Evolutionary conservation across 2,329 filamentous ascomycete genomes (phyloP).

Genomic region (Hypoxylon sp.): DNA sequence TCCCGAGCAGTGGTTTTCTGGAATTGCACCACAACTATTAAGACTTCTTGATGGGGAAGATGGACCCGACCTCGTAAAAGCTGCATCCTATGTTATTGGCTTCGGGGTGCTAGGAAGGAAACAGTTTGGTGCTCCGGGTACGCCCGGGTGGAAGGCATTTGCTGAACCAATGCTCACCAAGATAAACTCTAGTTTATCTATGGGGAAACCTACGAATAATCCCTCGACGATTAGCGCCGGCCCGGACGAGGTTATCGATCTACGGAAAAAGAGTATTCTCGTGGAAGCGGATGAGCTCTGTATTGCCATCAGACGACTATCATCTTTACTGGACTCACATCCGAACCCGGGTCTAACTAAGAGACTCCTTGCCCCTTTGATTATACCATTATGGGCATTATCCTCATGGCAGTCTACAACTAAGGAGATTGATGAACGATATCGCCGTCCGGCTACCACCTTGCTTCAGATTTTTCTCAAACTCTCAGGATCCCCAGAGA

Average conservation of each 20-base stretch:
- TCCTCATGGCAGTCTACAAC: slow-evolving; percentile 58
- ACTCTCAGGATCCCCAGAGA: slow-evolving; percentile 61
- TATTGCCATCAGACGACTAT: slow-evolving; percentile 62
- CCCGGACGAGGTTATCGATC: slow-evolving; percentile 54
- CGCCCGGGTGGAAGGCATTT: slow-evolving; percentile 68
- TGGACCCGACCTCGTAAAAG: slow-evolving; percentile 65
- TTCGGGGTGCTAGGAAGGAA: slow-evolving; percentile 73
- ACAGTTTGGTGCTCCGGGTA: slow-evolving; percentile 69
- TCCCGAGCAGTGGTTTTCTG: slow-evolving; percentile 66
- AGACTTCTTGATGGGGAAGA: slow-evolving; percentile 67
- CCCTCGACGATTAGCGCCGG: slow-evolving; percentile 43
- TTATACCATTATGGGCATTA: slow-evolving; percentile 71
- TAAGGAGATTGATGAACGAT: slow-evolving; percentile 48
- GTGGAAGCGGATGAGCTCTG: slow-evolving; percentile 58
- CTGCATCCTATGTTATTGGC: slow-evolving; percentile 68
- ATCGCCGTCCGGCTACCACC: slow-evolving; percentile 56
- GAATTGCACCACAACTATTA: slow-evolving; percentile 68
- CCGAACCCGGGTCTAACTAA: slow-evolving; percentile 72
- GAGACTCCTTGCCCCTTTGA: slow-evolving; percentile 65
- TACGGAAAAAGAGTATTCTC: slow-evolving; percentile 55
- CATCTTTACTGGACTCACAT: slow-evolving; percentile 66
- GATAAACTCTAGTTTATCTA: slow-evolving; percentile 56
- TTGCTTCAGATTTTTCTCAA: slow-evolving; percentile 66
- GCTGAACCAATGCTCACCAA: slow-evolving; percentile 63
- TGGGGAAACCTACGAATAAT: slow-evolving; percentile 31